phyloP scores from a whole-genome alignment of 2,329 filamentous ascomycete genomes.

The Fusarium albidum region DNA sequence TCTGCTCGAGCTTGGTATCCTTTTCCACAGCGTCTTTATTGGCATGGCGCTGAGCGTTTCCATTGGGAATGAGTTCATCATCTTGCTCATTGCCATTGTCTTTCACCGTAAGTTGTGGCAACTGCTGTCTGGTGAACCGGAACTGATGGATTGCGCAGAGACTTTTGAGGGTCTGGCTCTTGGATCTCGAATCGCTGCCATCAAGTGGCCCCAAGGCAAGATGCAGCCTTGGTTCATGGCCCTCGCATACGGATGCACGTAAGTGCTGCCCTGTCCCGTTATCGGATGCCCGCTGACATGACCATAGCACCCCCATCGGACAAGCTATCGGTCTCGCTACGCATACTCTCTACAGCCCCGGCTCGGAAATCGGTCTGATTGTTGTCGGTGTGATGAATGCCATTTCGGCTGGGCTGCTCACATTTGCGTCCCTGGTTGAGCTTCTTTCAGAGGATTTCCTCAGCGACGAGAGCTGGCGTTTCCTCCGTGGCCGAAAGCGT shows the following conservation, averaged over 20 bases:
- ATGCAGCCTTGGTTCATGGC: constrained; percentile 65
- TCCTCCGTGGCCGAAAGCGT: constrained; percentile 61
- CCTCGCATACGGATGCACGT: constrained; percentile 63
- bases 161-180: constrained; percentile 67
- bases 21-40: constrained; percentile 73
- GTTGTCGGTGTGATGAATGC: constrained; percentile 80
- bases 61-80: constrained; percentile 77
- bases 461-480: constrained; percentile 68
- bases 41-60: constrained; percentile 85
- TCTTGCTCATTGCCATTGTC: constrained; percentile 80
- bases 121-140: accelerated
- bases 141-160: constrained; percentile 43
- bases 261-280: constrained; percentile 38
- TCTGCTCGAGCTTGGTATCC: constrained; percentile 79
- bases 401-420: constrained; percentile 73
- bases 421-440: constrained; percentile 77
- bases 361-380: constrained; percentile 70
- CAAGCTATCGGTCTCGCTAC: constrained; percentile 75
- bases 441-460: constrained; percentile 76
- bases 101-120: constrained; percentile 67
- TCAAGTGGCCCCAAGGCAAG: constrained; percentile 51
- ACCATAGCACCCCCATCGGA: constrained; percentile 71
- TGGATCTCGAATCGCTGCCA: constrained; percentile 68
- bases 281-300: constrained; percentile 13
- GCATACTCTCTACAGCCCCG: constrained; percentile 75